Conservation (phyloP, 2,329 filamentous ascomycete genomes). For the Cercospora sojina region DNA sequence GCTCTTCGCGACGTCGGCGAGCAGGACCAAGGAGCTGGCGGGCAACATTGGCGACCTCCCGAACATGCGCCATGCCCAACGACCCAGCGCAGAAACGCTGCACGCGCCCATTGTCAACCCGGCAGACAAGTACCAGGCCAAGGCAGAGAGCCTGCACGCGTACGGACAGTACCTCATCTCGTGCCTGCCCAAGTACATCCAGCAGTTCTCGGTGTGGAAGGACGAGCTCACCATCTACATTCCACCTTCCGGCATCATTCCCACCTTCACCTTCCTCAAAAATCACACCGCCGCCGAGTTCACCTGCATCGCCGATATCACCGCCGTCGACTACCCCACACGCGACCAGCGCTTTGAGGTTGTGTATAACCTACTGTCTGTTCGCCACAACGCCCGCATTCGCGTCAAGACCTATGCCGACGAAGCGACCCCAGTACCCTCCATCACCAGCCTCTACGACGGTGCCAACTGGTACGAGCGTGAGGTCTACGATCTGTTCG, state of each 20-base stretch:
- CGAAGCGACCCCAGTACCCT: slow-evolving; percentile 89
- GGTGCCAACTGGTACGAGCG: slow-evolving; percentile 99
- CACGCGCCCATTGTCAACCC: slow-evolving; percentile 83
- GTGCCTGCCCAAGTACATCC: slow-evolving; percentile 94
- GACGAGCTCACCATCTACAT: slow-evolving; percentile 82
- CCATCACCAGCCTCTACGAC: slow-evolving; percentile 80
- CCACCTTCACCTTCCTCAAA: slow-evolving; percentile 92
- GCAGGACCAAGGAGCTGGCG: slow-evolving; percentile 47
- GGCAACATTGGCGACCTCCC: slow-evolving; percentile 44
- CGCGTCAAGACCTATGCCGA: slow-evolving; percentile 98
- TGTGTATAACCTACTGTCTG: slow-evolving; percentile 94
- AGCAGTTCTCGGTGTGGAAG: slow-evolving; percentile 99
- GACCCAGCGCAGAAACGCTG: slow-evolving; percentile 54
- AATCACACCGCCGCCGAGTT: slow-evolving; percentile 97
- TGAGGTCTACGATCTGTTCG: slow-evolving; percentile 96
- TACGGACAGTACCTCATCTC: slow-evolving; percentile 98
- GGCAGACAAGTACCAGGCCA: slow-evolving; percentile 85
- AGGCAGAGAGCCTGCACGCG: slow-evolving; percentile 82
- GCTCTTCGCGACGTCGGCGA: slow-evolving; percentile 45
- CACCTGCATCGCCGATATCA: slow-evolving; percentile 89
- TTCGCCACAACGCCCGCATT: slow-evolving; percentile 94
- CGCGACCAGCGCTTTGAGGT: slow-evolving; percentile 95
- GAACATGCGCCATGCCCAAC: slow-evolving; percentile 47
- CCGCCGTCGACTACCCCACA: slow-evolving; percentile 92
- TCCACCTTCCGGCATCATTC: slow-evolving; percentile 80